Evolutionary conservation across 2,329 filamentous ascomycete species (phyloP).

Genomic region (Penicillium sp.): DNA sequence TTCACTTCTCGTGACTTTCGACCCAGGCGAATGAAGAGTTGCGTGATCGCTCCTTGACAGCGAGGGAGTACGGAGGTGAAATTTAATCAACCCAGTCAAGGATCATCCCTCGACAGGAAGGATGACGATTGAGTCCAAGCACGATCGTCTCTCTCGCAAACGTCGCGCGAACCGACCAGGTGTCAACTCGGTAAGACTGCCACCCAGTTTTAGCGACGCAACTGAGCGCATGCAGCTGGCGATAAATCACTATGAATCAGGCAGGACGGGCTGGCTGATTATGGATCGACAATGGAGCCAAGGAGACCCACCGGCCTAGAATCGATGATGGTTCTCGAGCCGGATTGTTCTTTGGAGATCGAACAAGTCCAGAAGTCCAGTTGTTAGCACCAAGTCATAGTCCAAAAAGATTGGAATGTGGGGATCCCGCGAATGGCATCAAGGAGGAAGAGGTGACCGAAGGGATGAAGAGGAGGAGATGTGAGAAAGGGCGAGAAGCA

Average conservation of each 20-base stretch:
- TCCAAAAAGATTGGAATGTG: background rate
- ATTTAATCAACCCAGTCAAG: too few species aligned
- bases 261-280: background rate
- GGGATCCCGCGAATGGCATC: background rate
- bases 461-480: background rate
- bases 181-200: background rate
- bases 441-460: background rate
- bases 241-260: slow-evolving; percentile 2
- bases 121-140: background rate
- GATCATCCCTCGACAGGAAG: background rate
- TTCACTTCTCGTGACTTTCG: background rate
- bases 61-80: too few species aligned
- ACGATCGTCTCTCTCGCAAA: too few species aligned
- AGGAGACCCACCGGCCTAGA: slow-evolving; percentile 1
- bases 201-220: slow-evolving; percentile 1
- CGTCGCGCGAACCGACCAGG: too few species aligned
- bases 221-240: slow-evolving; percentile 4
- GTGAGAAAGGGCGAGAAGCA: background rate
- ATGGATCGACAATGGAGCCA: slow-evolving; percentile 5
- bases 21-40: too few species aligned
- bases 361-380: slow-evolving; percentile 1
- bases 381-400: slow-evolving; percentile 1
- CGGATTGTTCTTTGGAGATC: background rate
- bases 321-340: slow-evolving; percentile 1
- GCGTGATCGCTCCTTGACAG: too few species aligned